Evolutionary conservation across 1,284 basidiomycete species (phyloP).

Genomic region (Fistulina hepatica): DNA sequence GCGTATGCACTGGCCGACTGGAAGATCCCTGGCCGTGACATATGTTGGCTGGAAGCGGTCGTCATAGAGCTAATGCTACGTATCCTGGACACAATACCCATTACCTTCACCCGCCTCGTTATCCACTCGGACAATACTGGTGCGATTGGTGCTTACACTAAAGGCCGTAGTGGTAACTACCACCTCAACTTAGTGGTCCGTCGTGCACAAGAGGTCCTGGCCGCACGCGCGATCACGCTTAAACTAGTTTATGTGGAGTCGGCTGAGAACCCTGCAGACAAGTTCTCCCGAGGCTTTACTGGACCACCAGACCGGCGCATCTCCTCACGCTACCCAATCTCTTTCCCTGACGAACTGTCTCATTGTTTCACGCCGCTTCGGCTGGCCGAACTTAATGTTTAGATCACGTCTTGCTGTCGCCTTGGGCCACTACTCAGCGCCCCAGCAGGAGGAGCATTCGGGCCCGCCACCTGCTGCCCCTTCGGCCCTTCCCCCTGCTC

Average conservation of each 20-base stretch:
- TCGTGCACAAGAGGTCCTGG: constrained; percentile 3
- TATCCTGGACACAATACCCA: constrained; percentile 2
- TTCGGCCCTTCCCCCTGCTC: no score
- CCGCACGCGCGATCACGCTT: neutral
- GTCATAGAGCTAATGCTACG: constrained; percentile 15
- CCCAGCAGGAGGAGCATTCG: no score
- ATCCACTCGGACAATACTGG: constrained; percentile 23
- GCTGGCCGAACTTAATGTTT: no score
- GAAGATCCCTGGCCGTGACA: constrained; percentile 20
- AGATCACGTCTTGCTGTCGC: no score
- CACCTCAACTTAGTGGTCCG: constrained; percentile 10
- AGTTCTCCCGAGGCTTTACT: constrained; percentile 2
- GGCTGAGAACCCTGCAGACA: constrained; percentile 9
- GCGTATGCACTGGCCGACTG: no score
- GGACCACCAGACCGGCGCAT: neutral
- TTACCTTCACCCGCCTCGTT: constrained; percentile 5
- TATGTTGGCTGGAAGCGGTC: constrained; percentile 22
- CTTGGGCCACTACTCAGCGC: no score
- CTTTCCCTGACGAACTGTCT: no score
- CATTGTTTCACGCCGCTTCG: no score
- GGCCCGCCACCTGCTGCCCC: no score
- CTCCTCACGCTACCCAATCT: no score
- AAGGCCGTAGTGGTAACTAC: constrained; percentile 16
- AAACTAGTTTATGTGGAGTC: constrained; percentile 4
- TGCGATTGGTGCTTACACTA: constrained; percentile 18